Base-by-base conservation (phyloP, 2,329 filamentous ascomycete species). In the Paecilomyces formosus region DNA sequence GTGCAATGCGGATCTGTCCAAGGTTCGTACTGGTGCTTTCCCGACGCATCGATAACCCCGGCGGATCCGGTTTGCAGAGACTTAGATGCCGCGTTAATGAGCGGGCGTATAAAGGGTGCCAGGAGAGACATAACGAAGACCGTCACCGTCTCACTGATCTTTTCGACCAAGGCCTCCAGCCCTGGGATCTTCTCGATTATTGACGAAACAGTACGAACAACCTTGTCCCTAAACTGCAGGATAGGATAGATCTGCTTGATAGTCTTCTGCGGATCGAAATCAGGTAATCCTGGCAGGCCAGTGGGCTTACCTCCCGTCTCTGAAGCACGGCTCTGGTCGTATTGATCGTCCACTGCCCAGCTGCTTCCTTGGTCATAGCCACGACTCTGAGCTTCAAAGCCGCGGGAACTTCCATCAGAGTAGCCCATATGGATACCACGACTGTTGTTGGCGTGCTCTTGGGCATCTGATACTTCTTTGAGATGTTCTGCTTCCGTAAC, bases 101-200 rank as follows among this genome's bases (percentile, higher is more conserved):
- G 88, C 11, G 94, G 94, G 58, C 92, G 86, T 61, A 99, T 84
- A 73, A 95, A 97, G 0, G 94, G 94, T 0, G 94, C 90, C 18
- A 99, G 82, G 1, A 99, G 83, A 5, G 92, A 92, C 61, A 99
- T 83, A 55, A 99, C 85, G 71, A 97, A 97, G 6, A 96, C 82
- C 0, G 93, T 96, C 49, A 99, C 80, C 1, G 89, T 93, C 77
- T 99, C 94, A 58, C 89, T 90, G 67, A 99, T 96, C 66, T 91
- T 93, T 63, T 97, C 93, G 22, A 97, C 85, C n/a, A 97, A 79
- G 61, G 87, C 78, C 75, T 96, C 91, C 3, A 99, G 81, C 0
- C 93, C 93, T 0, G 94, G 94, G 45, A 99, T 88, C 78, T 95
- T 97, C 66, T 92, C 86, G 64, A 97, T 91, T 56, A 92, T 88